phyloP scores from a whole-genome alignment of 2,329 filamentous ascomycete genomes.

The Xylariaceae sp. region DNA sequence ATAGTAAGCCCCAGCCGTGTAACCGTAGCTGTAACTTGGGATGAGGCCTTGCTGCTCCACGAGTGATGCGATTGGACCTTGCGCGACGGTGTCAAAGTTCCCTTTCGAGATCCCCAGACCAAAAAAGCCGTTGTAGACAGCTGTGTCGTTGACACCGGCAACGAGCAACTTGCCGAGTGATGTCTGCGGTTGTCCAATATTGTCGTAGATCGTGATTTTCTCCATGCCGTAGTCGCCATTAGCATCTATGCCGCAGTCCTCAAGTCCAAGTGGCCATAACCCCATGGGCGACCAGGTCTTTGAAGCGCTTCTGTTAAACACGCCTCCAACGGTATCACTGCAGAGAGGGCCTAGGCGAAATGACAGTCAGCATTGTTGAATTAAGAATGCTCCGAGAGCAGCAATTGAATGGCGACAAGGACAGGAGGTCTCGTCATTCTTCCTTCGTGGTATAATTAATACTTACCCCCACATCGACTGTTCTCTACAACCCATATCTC shows the following conservation, averaged over 20 bases:
- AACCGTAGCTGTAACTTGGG: constrained; percentile 69
- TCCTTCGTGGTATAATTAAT: not conserved
- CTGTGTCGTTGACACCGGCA: constrained; percentile 50
- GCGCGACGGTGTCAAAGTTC: constrained; percentile 46
- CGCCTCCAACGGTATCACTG: constrained; percentile 50
- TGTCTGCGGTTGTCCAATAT: constrained; percentile 35
- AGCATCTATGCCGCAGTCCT: constrained; percentile 51
- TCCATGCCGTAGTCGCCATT: constrained; percentile 63
- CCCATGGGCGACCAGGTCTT: constrained; percentile 55
- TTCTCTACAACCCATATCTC: constrained; percentile 65
- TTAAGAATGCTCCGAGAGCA: not conserved
- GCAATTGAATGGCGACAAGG: not conserved
- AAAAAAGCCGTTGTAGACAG: constrained; percentile 50
- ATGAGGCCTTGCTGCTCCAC: constrained; percentile 56
- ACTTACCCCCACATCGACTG: constrained; percentile 51
- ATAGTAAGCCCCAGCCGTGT: constrained; percentile 70
- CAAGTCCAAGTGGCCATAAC: constrained; percentile 54
- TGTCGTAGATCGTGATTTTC: constrained; percentile 39
- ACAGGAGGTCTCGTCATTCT: not conserved
- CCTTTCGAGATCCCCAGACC: constrained; percentile 53
- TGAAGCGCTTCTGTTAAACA: constrained; percentile 52
- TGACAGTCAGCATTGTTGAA: constrained; percentile 4
- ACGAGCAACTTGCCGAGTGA: constrained; percentile 44
- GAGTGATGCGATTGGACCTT: constrained; percentile 50
- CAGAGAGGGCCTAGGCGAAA: constrained; percentile 45